Evolutionary conservation across 768 basidiomycete genomes (phyloP).

Genomic region (Suillus variegatus): DNA sequence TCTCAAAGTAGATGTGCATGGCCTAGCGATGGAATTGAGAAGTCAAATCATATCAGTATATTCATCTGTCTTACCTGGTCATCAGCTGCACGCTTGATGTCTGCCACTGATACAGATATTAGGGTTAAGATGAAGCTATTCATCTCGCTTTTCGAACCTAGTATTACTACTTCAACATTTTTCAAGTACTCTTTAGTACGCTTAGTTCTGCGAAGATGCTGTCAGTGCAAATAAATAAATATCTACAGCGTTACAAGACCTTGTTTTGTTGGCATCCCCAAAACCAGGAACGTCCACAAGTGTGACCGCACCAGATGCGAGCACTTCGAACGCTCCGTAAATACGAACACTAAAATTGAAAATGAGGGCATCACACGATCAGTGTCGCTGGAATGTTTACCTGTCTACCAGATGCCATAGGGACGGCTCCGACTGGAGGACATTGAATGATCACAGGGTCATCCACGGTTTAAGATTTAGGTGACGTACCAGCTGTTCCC

Average conservation of each 20-base stretch:
- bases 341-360: not conserved
- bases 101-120: not conserved
- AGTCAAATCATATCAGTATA: not conserved
- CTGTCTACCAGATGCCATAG: not conserved
- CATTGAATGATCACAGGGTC: not conserved
- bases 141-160: not conserved
- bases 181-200: not conserved
- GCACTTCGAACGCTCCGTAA: not conserved
- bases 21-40: not conserved
- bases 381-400: not conserved
- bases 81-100: conserved; percentile 1
- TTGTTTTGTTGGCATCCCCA: not conserved
- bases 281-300: not conserved
- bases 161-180: not conserved
- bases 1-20: not conserved
- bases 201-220: not conserved
- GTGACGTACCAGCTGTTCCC: not conserved
- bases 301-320: not conserved
- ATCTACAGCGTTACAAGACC: not conserved
- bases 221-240: not conserved
- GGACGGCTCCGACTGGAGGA: not conserved
- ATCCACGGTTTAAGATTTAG: not conserved
- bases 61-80: not conserved
- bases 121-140: not conserved
- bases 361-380: not conserved